Conservation (phyloP, 208 protist genomes). For the Acanthamoeba healyi region DNA sequence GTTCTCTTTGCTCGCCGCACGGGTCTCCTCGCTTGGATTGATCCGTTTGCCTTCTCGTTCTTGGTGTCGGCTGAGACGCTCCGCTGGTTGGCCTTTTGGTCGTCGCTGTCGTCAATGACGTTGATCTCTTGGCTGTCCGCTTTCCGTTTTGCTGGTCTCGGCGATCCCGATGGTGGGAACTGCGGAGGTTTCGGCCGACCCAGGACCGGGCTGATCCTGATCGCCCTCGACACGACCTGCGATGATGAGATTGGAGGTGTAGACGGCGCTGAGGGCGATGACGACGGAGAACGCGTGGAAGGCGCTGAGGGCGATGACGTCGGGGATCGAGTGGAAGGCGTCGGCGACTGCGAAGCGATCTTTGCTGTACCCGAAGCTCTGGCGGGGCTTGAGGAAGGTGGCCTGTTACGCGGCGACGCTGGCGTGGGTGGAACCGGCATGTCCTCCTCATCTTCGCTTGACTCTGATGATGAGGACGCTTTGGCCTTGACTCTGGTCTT, state of each 20-base stretch:
- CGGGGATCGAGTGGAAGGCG: too few species aligned
- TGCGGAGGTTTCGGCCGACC: neutral
- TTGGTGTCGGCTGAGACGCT: neutral
- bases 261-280: neutral
- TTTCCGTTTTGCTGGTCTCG: neutral
- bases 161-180: neutral
- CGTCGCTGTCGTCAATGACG: neutral
- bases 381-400: too few species aligned
- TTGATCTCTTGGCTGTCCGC: neutral
- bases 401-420: too few species aligned
- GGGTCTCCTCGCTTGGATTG: neutral
- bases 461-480: too few species aligned
- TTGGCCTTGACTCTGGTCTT: too few species aligned
- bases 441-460: neutral
- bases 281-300: neutral
- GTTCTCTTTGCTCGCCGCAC: neutral
- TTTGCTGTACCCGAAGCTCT: too few species aligned
- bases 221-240: neutral
- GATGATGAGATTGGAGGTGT: neutral
- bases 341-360: too few species aligned
- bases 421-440: too few species aligned
- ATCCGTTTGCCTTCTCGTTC: neutral
- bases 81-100: neutral
- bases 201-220: neutral
- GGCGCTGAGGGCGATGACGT: neutral